phyloP scores from a whole-genome alignment of 331 rosid genomes.

The Erythrophleum ivorense region DNA sequence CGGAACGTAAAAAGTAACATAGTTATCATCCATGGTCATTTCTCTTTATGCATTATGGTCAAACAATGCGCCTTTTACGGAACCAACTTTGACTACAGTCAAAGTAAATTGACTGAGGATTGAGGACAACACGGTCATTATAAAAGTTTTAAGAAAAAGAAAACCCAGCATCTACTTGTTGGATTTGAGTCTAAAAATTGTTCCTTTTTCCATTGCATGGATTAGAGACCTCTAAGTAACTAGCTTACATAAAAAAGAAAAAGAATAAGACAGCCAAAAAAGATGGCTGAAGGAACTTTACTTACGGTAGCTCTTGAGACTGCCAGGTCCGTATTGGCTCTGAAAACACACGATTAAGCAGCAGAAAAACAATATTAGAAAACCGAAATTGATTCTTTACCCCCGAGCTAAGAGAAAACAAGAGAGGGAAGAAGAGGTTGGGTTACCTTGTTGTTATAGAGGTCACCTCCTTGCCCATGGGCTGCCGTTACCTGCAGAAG shows the following conservation, averaged over 20 bases:
- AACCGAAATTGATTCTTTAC: slow-evolving; percentile 1
- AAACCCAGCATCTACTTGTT: not conserved
- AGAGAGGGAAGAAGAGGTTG: not conserved
- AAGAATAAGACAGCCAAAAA: not conserved
- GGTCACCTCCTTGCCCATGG: slow-evolving; percentile 69
- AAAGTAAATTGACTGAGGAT: not conserved
- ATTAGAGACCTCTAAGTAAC: not conserved
- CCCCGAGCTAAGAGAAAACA: not conserved
- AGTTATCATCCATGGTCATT: not conserved
- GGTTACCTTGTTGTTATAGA: slow-evolving; percentile 50
- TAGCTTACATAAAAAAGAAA: not conserved
- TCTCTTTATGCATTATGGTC: not conserved
- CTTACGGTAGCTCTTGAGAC: slow-evolving; percentile 77
- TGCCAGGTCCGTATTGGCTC: slow-evolving; percentile 68
- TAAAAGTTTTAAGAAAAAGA: not conserved
- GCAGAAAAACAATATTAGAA: slow-evolving; percentile 7
- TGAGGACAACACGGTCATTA: not conserved
- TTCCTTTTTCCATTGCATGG: not conserved
- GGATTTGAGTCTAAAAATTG: not conserved
- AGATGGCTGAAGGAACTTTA: slow-evolving; percentile 29
- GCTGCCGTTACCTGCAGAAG: slow-evolving; percentile 66
- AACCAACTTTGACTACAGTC: slow-evolving; percentile 31
- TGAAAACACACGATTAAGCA: slow-evolving; percentile 42
- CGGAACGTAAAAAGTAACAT: not conserved
- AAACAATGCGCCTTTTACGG: slow-evolving; percentile 36